Evolutionary conservation across 169 alveolate genomes (phyloP).

Genomic region (Miamiensis avidus): DNA sequence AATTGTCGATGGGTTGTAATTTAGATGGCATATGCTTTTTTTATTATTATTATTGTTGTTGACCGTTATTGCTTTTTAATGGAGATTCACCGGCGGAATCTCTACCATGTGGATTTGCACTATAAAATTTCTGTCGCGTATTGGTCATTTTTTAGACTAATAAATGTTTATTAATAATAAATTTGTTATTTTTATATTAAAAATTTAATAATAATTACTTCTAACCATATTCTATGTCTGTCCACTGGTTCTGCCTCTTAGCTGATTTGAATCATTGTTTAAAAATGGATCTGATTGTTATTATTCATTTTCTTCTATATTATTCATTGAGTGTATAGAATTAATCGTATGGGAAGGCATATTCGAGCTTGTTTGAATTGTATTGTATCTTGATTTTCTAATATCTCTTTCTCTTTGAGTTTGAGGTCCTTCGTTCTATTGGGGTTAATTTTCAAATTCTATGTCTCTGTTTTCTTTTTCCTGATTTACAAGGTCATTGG

Average conservation of each 20-base stretch:
- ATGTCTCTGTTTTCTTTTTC: background rate
- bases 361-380: background rate
- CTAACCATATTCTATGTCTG: no score
- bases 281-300: no score
- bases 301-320: no score
- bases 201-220: no score
- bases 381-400: background rate
- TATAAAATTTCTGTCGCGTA: background rate
- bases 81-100: background rate
- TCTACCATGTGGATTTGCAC: background rate
- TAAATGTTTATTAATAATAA: no score
- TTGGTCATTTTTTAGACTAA: background rate
- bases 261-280: no score
- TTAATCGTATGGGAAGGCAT: no score
- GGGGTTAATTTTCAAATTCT: background rate
- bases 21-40: no score
- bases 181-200: no score
- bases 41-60: no score
- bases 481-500: background rate
- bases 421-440: background rate
- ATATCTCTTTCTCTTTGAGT: background rate
- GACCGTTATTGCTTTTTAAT: background rate
- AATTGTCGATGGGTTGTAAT: background rate
- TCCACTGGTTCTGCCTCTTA: no score
- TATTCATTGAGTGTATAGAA: no score